phyloP scores from a whole-genome alignment of 1,284 basidiomycete genomes.

The Hemileia vastatrix region DNA sequence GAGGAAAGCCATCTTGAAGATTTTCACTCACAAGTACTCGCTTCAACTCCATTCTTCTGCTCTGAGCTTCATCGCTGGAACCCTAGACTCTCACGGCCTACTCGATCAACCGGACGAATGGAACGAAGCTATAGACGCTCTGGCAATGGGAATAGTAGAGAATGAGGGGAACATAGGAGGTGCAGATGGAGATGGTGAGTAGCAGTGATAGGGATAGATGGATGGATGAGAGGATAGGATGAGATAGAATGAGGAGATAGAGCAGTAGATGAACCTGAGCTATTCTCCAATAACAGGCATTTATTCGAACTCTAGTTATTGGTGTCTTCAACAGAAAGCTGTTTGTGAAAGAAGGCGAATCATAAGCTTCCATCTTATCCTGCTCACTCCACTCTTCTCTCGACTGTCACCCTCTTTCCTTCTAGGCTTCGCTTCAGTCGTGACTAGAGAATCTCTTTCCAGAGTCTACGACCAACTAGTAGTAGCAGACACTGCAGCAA shows the following conservation, averaged over 20 bases:
- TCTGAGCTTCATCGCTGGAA: constrained; percentile 36
- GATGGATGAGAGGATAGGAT: too few relatives aligned
- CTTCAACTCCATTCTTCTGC: constrained; percentile 40
- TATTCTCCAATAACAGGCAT: too few relatives aligned
- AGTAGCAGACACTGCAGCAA: constrained; percentile 32
- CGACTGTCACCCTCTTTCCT: background rate
- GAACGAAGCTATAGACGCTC: constrained; percentile 40
- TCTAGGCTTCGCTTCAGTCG: constrained; percentile 25
- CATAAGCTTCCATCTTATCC: too few relatives aligned
- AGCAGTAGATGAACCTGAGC: too few relatives aligned
- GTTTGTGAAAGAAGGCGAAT: too few relatives aligned
- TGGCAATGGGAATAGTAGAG: constrained; percentile 37
- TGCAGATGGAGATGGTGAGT: background rate
- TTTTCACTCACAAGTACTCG: constrained; percentile 39
- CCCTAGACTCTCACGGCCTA: constrained; percentile 35
- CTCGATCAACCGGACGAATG: constrained; percentile 27
- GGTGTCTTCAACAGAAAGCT: too few relatives aligned
- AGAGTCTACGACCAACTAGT: constrained; percentile 38
- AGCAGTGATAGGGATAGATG: too few relatives aligned
- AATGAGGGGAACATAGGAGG: constrained; percentile 25
- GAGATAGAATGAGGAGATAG: too few relatives aligned
- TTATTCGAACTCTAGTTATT: too few relatives aligned
- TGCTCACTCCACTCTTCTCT: too few relatives aligned
- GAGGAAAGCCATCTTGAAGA: constrained; percentile 28
- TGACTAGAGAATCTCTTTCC: constrained; percentile 34